A percentile compares a stretch with the other conserved stretches of the same genome.
phyloP scores from a whole-genome alignment of 345 rosid genomes.

The Eucalyptus brandiana region DNA sequence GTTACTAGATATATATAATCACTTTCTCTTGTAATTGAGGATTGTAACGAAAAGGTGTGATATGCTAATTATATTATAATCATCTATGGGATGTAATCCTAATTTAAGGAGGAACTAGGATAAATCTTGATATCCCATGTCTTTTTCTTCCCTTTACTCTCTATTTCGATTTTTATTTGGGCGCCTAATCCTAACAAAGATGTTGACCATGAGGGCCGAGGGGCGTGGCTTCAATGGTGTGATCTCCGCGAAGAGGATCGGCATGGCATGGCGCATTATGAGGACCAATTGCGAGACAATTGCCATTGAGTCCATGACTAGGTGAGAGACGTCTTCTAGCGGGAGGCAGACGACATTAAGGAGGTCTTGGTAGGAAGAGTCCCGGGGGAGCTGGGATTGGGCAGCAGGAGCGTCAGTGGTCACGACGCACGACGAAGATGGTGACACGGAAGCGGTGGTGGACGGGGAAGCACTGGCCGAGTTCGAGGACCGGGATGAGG shows the following conservation, averaged over 20 bases:
- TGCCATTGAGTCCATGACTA: not conserved
- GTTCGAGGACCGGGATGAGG: constrained; percentile 28
- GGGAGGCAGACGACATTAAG: constrained; percentile 8
- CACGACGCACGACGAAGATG: constrained; percentile 1
- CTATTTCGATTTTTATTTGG: no score
- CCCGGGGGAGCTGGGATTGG: not conserved
- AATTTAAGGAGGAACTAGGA: no score
- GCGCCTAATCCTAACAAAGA: not conserved
- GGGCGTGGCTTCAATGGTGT: constrained; percentile 1
- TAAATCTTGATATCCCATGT: rapidly evolving
- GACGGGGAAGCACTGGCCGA: constrained; percentile 12
- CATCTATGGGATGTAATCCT: no score
- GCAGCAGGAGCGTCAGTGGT: not conserved
- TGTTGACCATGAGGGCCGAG: constrained; percentile 18
- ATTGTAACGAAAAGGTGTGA: no score
- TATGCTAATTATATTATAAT: no score
- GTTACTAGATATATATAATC: no score
- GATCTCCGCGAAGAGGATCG: constrained; percentile 1
- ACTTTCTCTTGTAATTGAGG: no score
- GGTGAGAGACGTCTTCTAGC: constrained; percentile 5
- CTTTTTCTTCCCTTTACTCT: no score
- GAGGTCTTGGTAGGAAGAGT: not conserved
- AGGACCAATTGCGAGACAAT: not conserved
- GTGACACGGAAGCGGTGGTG: constrained; percentile 13
- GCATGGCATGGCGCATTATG: not conserved